Conservation (phyloP, 192 early-diverging fungal species). For the Allomyces macrogynus region DNA sequence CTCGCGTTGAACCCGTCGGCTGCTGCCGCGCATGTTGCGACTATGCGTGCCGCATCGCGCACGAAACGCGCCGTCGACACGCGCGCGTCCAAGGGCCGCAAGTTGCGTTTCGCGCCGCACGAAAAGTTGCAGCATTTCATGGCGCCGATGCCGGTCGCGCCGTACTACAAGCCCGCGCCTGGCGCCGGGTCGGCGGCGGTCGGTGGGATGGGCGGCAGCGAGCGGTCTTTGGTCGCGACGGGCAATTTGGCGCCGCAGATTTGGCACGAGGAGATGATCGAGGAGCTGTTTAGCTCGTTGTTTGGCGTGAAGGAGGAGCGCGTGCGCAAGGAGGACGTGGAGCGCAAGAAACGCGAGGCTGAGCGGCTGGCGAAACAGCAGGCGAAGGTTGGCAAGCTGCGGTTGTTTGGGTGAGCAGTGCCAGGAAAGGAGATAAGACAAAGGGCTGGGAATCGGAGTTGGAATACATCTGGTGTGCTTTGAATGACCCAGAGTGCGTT, state of each 20-base stretch:
- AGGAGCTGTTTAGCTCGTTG: conserved; percentile 71
- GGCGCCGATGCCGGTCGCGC: conserved; percentile 66
- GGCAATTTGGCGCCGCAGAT: conserved; percentile 5
- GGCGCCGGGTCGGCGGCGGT: not conserved
- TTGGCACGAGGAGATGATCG: conserved; percentile 87
- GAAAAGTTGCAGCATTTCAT: conserved; percentile 95
- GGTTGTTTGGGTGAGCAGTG: not conserved
- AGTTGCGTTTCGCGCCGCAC: conserved; percentile 66
- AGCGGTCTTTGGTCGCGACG: not conserved
- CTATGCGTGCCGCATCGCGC: conserved; percentile 1
- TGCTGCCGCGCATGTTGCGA: not conserved
- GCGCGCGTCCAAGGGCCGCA: conserved; percentile 77
- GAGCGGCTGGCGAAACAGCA: not conserved
- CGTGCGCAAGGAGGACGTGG: conserved; percentile 6
- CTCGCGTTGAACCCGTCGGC: not conserved
- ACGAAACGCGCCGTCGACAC: conserved; percentile 61
- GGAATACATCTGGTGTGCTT: too few relatives aligned
- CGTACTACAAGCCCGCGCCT: not conserved
- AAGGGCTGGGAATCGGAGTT: too few relatives aligned
- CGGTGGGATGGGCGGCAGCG: not conserved
- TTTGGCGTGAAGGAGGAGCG: conserved; percentile 33
- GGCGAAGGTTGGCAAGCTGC: not conserved
- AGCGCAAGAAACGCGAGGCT: not conserved
- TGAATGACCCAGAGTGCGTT: too few relatives aligned
- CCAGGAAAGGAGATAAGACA: too few relatives aligned